These are phyloP conservation scores for Phytophthora aleatoria DNA, from an alignment of 352 stramenopile species.

Conservation along the genomic window DNA sequence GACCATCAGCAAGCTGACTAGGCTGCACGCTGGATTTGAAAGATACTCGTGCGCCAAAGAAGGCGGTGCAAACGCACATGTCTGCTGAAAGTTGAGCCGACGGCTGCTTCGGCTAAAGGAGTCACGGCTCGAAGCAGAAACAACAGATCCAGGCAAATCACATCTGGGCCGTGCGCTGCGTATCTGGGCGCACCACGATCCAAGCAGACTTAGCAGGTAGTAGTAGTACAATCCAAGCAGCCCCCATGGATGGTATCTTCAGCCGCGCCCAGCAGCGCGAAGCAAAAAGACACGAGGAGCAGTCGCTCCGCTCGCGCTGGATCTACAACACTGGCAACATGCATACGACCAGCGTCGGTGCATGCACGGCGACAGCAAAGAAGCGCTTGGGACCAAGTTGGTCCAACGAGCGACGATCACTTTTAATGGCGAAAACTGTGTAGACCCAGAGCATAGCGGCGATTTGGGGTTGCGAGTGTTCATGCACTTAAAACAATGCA, in stretches of 20 bases:
- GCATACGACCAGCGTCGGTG: neutral
- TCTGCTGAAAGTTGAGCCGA: conserved; percentile 4
- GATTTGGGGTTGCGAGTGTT: too few species aligned
- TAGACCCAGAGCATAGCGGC: too few species aligned
- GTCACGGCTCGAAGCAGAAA: conserved; percentile 16
- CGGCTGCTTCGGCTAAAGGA: conserved; percentile 21
- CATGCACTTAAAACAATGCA: too few species aligned
- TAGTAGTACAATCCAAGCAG: conserved; percentile 14
- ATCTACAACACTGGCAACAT: conserved; percentile 11
- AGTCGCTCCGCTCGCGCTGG: conserved; percentile 4
- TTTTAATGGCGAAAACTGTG: neutral
- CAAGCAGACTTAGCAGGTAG: conserved; percentile 5
- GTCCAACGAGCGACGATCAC: neutral
- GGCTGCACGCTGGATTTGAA: too few species aligned
- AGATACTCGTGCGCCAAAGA: conserved; percentile 7
- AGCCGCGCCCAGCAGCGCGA: conserved; percentile 2
- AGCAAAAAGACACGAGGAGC: conserved; percentile 17
- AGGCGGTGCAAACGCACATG: conserved; percentile 5
- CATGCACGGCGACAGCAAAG: too few species aligned
- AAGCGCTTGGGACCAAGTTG: neutral
- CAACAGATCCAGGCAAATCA: conserved; percentile 15
- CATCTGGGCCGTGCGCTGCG: conserved; percentile 1
- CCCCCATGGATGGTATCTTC: conserved; percentile 17
- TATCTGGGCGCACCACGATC: conserved; percentile 15
- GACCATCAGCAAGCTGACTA: too few species aligned